A percentile compares a stretch with the other conserved stretches of the same genome.
These are phyloP conservation scores for Cucumis cinereus DNA, from an alignment of 306 rosid genomes.

Conservation along the genomic window DNA sequence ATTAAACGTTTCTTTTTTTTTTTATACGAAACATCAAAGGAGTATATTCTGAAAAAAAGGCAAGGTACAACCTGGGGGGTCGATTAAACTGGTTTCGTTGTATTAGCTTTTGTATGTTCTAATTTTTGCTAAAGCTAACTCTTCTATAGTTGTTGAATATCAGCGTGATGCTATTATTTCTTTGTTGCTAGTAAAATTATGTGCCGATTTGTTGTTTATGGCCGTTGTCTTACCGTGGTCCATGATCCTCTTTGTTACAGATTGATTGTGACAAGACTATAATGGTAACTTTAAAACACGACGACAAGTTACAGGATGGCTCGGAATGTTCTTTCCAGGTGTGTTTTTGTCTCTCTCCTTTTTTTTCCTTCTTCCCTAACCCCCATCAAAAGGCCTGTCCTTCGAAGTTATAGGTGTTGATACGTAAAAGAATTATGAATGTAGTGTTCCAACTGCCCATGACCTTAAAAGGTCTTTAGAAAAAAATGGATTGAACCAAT, in stretches of 20 bases:
- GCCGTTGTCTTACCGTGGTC: not conserved
- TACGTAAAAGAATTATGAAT: not conserved
- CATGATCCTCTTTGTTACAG: conserved; percentile 29
- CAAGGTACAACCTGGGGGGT: no score
- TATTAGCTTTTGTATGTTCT: not conserved
- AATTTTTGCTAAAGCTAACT: not conserved
- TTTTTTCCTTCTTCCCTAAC: not conserved
- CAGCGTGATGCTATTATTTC: not conserved
- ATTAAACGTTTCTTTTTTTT: not conserved
- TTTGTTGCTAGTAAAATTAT: not conserved
- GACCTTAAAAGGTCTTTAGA: not conserved
- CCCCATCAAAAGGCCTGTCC: not conserved
- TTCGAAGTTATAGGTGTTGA: not conserved
- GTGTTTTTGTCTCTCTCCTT: not conserved
- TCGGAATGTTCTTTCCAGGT: conserved; percentile 98
- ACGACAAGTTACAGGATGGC: conserved; percentile 96
- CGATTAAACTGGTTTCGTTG: not conserved
- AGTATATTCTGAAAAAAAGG: no score
- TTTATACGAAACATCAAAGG: no score
- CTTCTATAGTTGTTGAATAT: not conserved
- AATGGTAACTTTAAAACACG: conserved; percentile 83
- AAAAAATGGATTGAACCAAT: not conserved
- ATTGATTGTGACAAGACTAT: conserved; percentile 94
- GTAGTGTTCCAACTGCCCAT: not conserved
- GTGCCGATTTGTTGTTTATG: not conserved